Percentiles rank a stretch among this genome's conserved stretches.
Conservation (phyloP, 2,329 filamentous ascomycete genomes). For the Aquanectria penicillioides region DNA sequence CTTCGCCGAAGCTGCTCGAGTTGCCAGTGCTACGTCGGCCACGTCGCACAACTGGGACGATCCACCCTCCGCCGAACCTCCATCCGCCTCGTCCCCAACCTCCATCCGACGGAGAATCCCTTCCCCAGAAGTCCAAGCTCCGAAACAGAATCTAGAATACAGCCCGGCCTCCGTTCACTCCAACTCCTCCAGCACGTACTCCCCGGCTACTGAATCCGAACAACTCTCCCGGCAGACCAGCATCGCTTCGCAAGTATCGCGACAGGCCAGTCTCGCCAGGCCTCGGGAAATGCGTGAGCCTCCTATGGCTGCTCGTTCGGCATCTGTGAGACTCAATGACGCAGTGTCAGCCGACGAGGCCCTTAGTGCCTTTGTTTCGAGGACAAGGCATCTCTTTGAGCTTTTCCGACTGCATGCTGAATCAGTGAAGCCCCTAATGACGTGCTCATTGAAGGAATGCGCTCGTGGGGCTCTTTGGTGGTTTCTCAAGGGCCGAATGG, state of each 20-base stretch:
- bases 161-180: constrained; percentile 55
- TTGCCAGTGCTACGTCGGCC: constrained; percentile 46
- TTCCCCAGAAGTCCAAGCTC: constrained; percentile 41
- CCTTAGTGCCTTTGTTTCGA: constrained; percentile 73
- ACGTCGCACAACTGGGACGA: constrained; percentile 48
- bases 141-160: constrained; percentile 46
- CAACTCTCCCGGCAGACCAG: constrained; percentile 37
- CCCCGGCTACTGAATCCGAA: constrained; percentile 32
- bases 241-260: constrained; percentile 27
- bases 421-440: constrained; percentile 71
- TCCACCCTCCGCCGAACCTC: constrained; percentile 39
- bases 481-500: constrained; percentile 84
- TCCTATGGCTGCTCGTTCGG: constrained; percentile 43
- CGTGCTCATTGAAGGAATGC: constrained; percentile 73
- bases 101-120: constrained; percentile 36
- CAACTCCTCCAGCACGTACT: constrained; percentile 42
- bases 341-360: constrained; percentile 70
- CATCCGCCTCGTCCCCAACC: constrained; percentile 37
- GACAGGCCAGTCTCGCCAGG: constrained; percentile 38
- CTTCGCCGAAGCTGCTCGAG: constrained; percentile 60
- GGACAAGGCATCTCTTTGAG: constrained; percentile 78
- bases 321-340: constrained; percentile 55
- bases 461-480: constrained; percentile 84
- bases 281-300: constrained; percentile 37
- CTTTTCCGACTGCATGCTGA: constrained; percentile 84